Base-by-base conservation (phyloP, 805 yeast genomes). In the Maudiozyma saulgeensis region DNA sequence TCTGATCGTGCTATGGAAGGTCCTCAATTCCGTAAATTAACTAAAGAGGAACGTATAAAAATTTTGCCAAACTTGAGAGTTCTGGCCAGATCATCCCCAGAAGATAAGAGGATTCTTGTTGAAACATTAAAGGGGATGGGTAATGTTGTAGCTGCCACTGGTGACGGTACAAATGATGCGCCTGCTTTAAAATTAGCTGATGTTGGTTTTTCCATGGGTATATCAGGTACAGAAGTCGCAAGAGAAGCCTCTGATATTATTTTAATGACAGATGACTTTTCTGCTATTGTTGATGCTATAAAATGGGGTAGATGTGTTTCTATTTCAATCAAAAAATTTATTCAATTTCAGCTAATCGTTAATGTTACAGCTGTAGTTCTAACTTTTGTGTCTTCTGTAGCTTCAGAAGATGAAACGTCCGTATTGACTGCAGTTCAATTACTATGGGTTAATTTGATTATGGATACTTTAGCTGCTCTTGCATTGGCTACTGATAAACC, bases 101-200 rank as follows among this genome's bases (percentile, higher is more conserved):
- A 91, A 56, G 99, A 93, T 69, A 93, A 93, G 68, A 74, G 95
- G 51, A 71, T 87, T 28, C 74, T 93, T 43, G 99, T 95, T 35
- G 86, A 84, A 53, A 81, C 89, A 12, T 73, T 93, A 58, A 82
- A 84, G 60, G 72, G 75, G 37, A 74, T 81, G 62, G 95, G 95
- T 23, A 97, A 93, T 62, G 95, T 91, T 35, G 99, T 93, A 45
- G 99, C 99, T 1, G 98, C 91, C 35, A 93, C 99, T 38, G 99
- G 99, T 63, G 99, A 93, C 67, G 99, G 99, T 68, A 91, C 98
- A 8, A 93, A 93, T 66, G 99, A 93, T 75, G 99, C 98, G 0
- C 97, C 97, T 15, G 98, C 99, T 3, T 76, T 93, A 62, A 88
- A 91, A 62, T 74, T 90, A 51, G 99, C 99, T 0, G 98, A 93